A percentile compares a stretch with the other conserved stretches of the same genome.
Conservation (phyloP, 1,284 basidiomycete species). For the Spongispora temasekensis region DNA sequence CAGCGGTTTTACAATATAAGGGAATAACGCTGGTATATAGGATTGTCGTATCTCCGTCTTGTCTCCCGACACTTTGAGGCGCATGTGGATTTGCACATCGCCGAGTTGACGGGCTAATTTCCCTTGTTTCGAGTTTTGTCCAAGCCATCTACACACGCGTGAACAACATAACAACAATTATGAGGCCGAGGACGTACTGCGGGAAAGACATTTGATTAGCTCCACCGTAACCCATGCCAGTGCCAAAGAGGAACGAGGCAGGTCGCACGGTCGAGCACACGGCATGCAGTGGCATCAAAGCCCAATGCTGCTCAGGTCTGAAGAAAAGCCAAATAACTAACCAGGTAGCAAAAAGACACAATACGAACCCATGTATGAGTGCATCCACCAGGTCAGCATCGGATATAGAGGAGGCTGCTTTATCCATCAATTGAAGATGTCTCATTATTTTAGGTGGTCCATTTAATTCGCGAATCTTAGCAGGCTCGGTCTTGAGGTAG, state of each 20-base stretch:
- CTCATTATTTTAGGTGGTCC: constrained; percentile 71
- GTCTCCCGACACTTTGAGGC: constrained; percentile 88
- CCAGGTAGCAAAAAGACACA: neutral
- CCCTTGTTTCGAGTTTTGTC: constrained; percentile 92
- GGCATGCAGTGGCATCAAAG: constrained; percentile 91
- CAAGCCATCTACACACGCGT: constrained; percentile 74
- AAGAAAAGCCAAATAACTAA: neutral
- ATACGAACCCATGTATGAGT: constrained; percentile 85
- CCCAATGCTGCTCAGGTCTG: constrained; percentile 95
- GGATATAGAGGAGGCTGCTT: constrained; percentile 89
- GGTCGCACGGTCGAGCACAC: constrained; percentile 88
- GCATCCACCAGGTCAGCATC: constrained; percentile 95
- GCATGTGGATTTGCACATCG: constrained; percentile 95
- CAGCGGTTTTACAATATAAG: constrained; percentile 79
- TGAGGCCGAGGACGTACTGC: constrained; percentile 52
- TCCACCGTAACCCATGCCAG: constrained; percentile 67
- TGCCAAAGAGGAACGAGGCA: constrained; percentile 79
- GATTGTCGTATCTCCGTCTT: constrained; percentile 87
- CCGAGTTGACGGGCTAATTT: constrained; percentile 82
- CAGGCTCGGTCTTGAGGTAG: constrained; percentile 83
- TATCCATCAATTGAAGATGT: constrained; percentile 81
- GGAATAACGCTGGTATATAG: constrained; percentile 86
- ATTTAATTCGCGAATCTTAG: constrained; percentile 53
- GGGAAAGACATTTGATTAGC: constrained; percentile 77
- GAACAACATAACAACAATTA: constrained; percentile 5